Evolutionary conservation across 768 basidiomycete species (phyloP), one percentile per base, ranked within the genome.

Genomic region (Pilatotrama ljubarskyi): DNA sequence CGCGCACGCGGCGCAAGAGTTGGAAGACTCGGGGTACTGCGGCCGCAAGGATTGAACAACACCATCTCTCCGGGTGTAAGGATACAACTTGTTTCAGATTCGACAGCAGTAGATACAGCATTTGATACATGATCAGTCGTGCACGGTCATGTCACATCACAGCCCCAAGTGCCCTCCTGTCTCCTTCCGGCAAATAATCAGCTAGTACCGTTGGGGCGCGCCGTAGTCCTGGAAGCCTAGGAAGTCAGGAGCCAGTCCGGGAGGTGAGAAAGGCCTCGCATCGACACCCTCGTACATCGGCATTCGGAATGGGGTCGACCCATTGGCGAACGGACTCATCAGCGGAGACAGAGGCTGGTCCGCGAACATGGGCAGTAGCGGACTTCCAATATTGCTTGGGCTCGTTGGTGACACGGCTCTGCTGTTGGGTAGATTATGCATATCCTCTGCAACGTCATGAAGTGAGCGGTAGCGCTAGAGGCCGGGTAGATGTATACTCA

Each of bases 261-360:
- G 61, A 17, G 61, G 56, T 5, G 61, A 63, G 46, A 63, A 63
- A 17, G 61, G 52, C 44, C 55, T 53, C 29, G 61, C 56, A 36
- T 58, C 20, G 51, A 63, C 56, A 29, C 61, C 61, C 38, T 63
- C 61, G 42, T 58, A 59, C 37, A 49, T 56, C 47, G 58, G 57
- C 29, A 63, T 43, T 15, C 62, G 62, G 53, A 56, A 55, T 13
- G 54, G 22, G n/a, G 46, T 58, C 49, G 48, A 20, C 10, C 22
- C 43, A 9, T 25, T 47, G 17, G 32, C 42, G 24, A 63, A 59
- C 25, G 62, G 58, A 36, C 58, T 56, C 25, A 44, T 26, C 14
- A 59, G 51, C 26, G 62, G 62, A n/a, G 62, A 63, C 53, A 63
- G 56, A 18, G 42, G 54, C 5, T 49, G 61, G n/a, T 58, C 57